These are phyloP conservation scores for Arctostaphylos glauca DNA, from an alignment of 148 eudicot genomes.

Conservation along the genomic window DNA sequence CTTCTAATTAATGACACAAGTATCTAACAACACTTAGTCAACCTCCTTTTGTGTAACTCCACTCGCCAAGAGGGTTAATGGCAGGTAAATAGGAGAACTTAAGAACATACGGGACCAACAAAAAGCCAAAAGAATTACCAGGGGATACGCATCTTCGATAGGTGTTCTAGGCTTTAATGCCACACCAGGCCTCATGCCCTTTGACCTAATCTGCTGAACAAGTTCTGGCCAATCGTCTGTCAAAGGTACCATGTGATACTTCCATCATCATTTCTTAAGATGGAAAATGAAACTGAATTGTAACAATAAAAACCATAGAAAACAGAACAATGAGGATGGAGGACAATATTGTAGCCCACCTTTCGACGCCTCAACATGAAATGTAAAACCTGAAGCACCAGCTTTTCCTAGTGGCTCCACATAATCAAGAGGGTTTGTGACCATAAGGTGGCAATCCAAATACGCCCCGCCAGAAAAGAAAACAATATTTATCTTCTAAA, in stretches of 20 bases:
- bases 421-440: slow-evolving; percentile 87
- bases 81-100: slow-evolving; percentile 21
- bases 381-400: slow-evolving; percentile 98
- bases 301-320: not conserved
- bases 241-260: slow-evolving; percentile 11
- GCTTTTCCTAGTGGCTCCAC: slow-evolving; percentile 93
- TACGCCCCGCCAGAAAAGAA: slow-evolving; percentile 54
- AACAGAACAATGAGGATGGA: not conserved
- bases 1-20: too few species aligned
- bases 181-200: slow-evolving; percentile 92
- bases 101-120: too few species aligned
- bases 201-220: slow-evolving; percentile 60
- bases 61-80: slow-evolving; percentile 67
- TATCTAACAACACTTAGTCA: too few species aligned
- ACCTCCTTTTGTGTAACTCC: too few species aligned
- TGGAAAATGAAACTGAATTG: not conserved
- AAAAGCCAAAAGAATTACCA: slow-evolving; percentile 71
- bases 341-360: slow-evolving; percentile 35
- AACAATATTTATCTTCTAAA: not conserved
- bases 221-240: slow-evolving; percentile 93
- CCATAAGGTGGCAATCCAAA: slow-evolving; percentile 98
- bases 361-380: slow-evolving; percentile 87
- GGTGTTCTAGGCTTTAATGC: slow-evolving; percentile 89
- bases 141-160: slow-evolving; percentile 80
- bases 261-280: not conserved